A percentile compares a stretch with the other conserved stretches of the same genome.
These are phyloP conservation scores for Exidia glandulosa DNA, from an alignment of 768 basidiomycete species.

Conservation along the genomic window DNA sequence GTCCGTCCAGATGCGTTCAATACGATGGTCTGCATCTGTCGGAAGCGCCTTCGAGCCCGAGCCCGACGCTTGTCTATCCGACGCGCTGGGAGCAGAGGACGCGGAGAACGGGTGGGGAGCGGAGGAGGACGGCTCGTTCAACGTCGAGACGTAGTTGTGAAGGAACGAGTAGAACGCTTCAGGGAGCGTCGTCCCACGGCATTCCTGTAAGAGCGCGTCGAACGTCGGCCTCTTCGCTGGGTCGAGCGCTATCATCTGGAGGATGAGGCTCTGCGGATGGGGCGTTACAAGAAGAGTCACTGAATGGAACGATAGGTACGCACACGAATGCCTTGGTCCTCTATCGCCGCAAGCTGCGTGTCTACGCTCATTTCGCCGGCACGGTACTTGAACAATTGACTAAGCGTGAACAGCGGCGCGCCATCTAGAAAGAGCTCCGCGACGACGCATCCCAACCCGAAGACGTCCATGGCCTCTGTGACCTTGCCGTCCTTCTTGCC, in stretches of 20 bases:
- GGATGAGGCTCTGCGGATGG: slow-evolving; percentile 64
- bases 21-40: slow-evolving; percentile 72
- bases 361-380: slow-evolving; percentile 77
- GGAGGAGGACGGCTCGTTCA: slow-evolving; percentile 48
- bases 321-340: slow-evolving; percentile 74
- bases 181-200: slow-evolving; percentile 73
- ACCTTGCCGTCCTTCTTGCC: slow-evolving; percentile 70
- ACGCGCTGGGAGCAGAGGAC: slow-evolving; percentile 22
- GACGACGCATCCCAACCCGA: slow-evolving; percentile 88
- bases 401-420: slow-evolving; percentile 82
- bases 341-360: slow-evolving; percentile 56
- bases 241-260: slow-evolving; percentile 80
- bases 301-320: slow-evolving; percentile 20
- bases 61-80: no score
- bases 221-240: slow-evolving; percentile 71
- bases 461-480: slow-evolving; percentile 96
- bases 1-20: slow-evolving; percentile 80
- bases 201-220: slow-evolving; percentile 61
- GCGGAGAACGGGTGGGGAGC: slow-evolving; percentile 32
- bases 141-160: slow-evolving; percentile 74
- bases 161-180: slow-evolving; percentile 93
- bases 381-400: slow-evolving; percentile 89
- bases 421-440: slow-evolving; percentile 96
- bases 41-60: slow-evolving; percentile 47
- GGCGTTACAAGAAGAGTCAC: neutral